Conservation (phyloP, 805 yeast genomes). For the Candida mattraensis region DNA sequence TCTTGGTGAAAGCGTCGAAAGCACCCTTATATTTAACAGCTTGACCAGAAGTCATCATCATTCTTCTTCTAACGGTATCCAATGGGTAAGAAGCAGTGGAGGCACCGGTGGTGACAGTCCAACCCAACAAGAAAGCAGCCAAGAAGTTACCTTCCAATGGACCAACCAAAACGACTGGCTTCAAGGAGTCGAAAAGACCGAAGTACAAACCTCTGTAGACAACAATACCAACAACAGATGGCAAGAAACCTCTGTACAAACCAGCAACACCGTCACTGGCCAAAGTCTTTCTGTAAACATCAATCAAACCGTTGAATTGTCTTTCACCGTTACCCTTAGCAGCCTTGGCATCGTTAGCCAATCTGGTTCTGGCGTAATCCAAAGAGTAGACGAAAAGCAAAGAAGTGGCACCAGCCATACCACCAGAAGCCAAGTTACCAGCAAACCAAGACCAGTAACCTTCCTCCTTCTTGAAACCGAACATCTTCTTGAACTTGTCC, state of each 20-base stretch:
- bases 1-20: constrained; percentile 86
- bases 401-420: constrained; percentile 97
- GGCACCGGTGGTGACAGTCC: constrained; percentile 98
- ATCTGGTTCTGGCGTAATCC: constrained; percentile 98
- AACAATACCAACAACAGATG: constrained; percentile 95
- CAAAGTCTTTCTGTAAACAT: constrained; percentile 94
- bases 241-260: constrained; percentile 99
- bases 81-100: constrained; percentile 98
- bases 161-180: constrained; percentile 94
- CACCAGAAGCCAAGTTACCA: constrained; percentile 99
- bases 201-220: constrained; percentile 99
- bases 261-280: constrained; percentile 97
- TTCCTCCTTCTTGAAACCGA: constrained; percentile 96
- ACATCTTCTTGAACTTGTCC: constrained; percentile 93
- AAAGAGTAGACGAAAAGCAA: constrained; percentile 91
- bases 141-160: constrained; percentile 91
- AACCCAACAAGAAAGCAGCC: constrained; percentile 95
- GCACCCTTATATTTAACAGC: constrained; percentile 96
- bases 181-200: constrained; percentile 95
- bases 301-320: constrained; percentile 95
- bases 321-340: constrained; percentile 84
- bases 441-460: constrained; percentile 92
- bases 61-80: constrained; percentile 99
- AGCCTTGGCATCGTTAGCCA: constrained; percentile 96
- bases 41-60: constrained; percentile 99